phyloP scores from a whole-genome alignment of 139 green algal genomes.

The Astrephomene gubernaculifera region DNA sequence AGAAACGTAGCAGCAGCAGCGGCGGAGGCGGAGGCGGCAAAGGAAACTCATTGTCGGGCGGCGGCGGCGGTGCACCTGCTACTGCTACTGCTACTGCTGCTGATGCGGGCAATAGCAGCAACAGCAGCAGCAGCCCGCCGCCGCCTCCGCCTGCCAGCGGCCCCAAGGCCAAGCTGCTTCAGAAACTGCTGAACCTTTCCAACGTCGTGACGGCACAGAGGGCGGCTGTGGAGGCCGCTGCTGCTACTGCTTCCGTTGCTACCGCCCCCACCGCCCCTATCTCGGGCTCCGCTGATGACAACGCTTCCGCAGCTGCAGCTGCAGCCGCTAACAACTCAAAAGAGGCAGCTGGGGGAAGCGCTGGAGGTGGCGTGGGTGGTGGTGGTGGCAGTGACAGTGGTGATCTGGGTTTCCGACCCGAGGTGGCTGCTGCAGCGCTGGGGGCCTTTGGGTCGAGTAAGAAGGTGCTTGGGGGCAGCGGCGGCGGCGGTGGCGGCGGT shows the following conservation, averaged over 20 bases:
- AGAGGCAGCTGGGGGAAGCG: not conserved
- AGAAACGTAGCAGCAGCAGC: too few species aligned
- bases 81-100: not conserved
- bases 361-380: not conserved
- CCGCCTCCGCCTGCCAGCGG: not conserved
- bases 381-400: too few species aligned
- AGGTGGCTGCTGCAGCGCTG: too few species aligned
- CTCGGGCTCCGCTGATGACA: not conserved
- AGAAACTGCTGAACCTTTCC: conserved; percentile 32
- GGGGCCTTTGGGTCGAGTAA: too few species aligned
- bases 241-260: not conserved
- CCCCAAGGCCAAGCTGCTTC: conserved; percentile 31
- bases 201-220: conserved; percentile 7
- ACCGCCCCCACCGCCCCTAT: not conserved
- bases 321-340: not conserved
- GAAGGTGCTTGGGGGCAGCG: too few species aligned
- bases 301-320: not conserved
- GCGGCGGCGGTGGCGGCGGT: too few species aligned
- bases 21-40: too few species aligned
- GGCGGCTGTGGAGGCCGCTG: not conserved
- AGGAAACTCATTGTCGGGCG: not conserved
- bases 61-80: not conserved
- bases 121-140: not conserved
- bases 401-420: too few species aligned
- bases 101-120: not conserved